Evolutionary conservation across 805 yeast genomes (phyloP).

Genomic region (Myxozyma udenii): DNA sequence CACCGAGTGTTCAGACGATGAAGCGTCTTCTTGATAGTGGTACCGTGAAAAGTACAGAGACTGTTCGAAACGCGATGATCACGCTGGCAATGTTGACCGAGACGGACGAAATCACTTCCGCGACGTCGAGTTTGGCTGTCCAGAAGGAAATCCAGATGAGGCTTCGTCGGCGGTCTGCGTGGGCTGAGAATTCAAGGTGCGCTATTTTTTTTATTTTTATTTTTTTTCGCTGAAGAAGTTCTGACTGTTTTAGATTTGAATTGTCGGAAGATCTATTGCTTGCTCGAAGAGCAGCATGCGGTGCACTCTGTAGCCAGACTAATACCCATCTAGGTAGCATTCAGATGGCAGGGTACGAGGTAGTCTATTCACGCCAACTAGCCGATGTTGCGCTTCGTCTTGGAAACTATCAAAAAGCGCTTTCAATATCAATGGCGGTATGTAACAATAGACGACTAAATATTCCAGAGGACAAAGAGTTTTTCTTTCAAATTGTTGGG

Average conservation of each 20-base stretch:
- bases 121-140: too few relatives aligned
- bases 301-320: slow-evolving; percentile 3
- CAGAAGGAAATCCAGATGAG: too few relatives aligned
- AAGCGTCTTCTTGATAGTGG: not conserved
- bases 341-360: too few relatives aligned
- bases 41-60: not conserved
- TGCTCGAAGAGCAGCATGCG: slow-evolving; percentile 4
- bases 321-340: too few relatives aligned
- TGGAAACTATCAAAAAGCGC: slow-evolving; percentile 31
- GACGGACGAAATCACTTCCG: too few relatives aligned
- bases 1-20: not conserved
- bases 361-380: too few relatives aligned
- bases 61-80: not conserved
- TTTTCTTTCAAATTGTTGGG: too few relatives aligned
- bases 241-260: slow-evolving; percentile 8
- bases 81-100: not conserved
- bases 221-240: not conserved
- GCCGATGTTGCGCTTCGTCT: slow-evolving; percentile 18
- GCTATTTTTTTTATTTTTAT: not conserved
- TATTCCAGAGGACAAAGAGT: not conserved
- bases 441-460: slow-evolving; percentile 13
- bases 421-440: slow-evolving; percentile 32
- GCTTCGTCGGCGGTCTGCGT: not conserved
- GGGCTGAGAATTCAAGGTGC: not conserved
- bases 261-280: slow-evolving; percentile 13